Evolutionary conservation across 108 stramenopile species (phyloP).

Genomic region (Nitzschia sp.): DNA sequence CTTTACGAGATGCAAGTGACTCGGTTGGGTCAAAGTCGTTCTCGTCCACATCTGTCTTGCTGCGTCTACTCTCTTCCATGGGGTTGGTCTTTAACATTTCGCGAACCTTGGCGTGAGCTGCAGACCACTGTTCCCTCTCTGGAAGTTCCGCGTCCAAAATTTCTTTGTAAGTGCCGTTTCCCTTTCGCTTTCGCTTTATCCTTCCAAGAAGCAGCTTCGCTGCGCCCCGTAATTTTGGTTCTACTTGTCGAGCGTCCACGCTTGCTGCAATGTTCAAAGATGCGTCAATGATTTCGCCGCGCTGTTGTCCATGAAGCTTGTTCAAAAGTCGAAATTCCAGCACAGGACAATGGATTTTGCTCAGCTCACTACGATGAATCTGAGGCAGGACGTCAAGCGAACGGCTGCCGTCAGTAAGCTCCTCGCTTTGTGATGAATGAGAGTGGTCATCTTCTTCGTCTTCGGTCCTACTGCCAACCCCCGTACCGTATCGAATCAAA

Average conservation of each 20-base stretch:
- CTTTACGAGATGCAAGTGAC: constrained; percentile 40
- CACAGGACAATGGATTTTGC: constrained; percentile 56
- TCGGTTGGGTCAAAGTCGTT: neutral
- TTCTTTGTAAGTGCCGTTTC: neutral
- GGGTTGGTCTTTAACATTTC: neutral
- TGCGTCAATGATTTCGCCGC: constrained; percentile 69
- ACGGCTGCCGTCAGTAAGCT: neutral
- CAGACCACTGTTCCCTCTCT: neutral
- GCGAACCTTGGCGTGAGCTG: neutral
- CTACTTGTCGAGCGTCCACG: constrained; percentile 24
- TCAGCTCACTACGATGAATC: neutral
- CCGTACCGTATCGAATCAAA: constrained; percentile 59
- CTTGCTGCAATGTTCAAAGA: constrained; percentile 51
- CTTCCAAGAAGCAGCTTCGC: neutral
- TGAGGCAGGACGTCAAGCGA: neutral
- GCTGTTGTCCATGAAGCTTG: constrained; percentile 31
- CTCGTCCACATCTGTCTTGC: neutral
- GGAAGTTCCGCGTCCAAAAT: neutral
- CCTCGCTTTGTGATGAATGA: neutral
- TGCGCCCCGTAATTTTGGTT: neutral
- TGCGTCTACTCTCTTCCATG: neutral
- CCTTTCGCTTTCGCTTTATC: neutral
- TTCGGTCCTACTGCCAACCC: constrained; percentile 30
- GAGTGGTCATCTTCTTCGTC: constrained; percentile 14
- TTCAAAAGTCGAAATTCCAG: constrained; percentile 78